A percentile compares a stretch with the other conserved stretches of the same genome.
Evolutionary conservation across 1,284 basidiomycete species (phyloP).

Genomic region (Boletus calvinii): DNA sequence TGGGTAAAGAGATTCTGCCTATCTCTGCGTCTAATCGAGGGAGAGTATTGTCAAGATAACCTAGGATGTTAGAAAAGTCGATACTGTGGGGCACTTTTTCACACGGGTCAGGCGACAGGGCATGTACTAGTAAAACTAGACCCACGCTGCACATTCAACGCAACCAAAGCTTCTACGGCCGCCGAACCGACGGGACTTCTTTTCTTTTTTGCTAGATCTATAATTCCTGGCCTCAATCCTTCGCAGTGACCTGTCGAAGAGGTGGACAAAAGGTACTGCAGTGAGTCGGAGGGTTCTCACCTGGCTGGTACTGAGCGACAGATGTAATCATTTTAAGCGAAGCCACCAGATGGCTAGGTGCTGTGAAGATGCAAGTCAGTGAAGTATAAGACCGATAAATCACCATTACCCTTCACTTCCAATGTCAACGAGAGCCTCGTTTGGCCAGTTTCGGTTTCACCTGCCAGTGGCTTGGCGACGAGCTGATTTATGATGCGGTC

Average conservation of each 20-base stretch:
- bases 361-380: not conserved
- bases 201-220: not conserved
- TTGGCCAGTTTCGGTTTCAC: not conserved
- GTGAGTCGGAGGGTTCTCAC: not conserved
- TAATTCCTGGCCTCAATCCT: not conserved
- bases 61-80: slow-evolving; percentile 4
- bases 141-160: slow-evolving; percentile 4
- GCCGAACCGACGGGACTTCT: not conserved
- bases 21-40: slow-evolving; percentile 14
- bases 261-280: not conserved
- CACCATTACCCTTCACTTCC: slow-evolving; percentile 1
- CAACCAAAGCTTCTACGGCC: slow-evolving; percentile 5
- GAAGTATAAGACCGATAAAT: not conserved
- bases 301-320: not conserved
- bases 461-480: not conserved
- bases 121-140: not conserved
- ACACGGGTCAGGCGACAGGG: not conserved
- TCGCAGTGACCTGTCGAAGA: not conserved
- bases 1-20: not conserved
- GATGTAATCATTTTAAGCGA: slow-evolving; percentile 7
- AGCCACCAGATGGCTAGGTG: not conserved
- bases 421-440: slow-evolving; percentile 3
- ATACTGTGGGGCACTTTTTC: not conserved
- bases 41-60: slow-evolving; percentile 5
- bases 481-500: not conserved